A percentile compares a stretch with the other conserved stretches of the same genome.
Evolutionary conservation across 2,329 filamentous ascomycete genomes (phyloP).

Genomic region (Akanthomyces dipterigenus): DNA sequence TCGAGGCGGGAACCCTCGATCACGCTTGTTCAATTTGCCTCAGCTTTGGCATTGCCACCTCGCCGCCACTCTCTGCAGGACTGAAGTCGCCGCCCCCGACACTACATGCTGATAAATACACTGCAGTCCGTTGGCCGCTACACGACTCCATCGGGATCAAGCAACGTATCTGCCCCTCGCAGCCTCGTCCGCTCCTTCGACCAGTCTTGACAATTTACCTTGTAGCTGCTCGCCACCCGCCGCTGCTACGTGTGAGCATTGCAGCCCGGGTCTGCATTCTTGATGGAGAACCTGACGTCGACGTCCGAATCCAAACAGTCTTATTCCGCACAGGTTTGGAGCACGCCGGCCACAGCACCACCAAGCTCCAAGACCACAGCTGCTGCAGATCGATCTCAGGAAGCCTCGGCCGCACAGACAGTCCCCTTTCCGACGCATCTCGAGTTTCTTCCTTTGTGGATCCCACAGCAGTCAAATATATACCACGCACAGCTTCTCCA

Average conservation of each 20-base stretch:
- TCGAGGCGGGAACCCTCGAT: slow-evolving; percentile 5
- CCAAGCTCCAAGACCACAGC: slow-evolving; percentile 19
- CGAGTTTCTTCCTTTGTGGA: slow-evolving; percentile 50
- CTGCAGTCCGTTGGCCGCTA: not conserved
- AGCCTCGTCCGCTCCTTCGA: not conserved
- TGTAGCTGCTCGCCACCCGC: slow-evolving; percentile 5
- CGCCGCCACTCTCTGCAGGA: not conserved
- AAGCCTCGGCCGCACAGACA: slow-evolving; percentile 25
- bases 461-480: slow-evolving; percentile 51
- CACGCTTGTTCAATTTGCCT: not conserved
- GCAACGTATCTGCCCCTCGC: slow-evolving; percentile 4
- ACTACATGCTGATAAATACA: slow-evolving; percentile 3
- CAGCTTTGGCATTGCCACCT: slow-evolving; percentile 1
- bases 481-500: slow-evolving; percentile 58
- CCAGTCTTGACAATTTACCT: not conserved
- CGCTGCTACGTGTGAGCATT: not conserved
- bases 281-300: slow-evolving; percentile 34
- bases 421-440: slow-evolving; percentile 35
- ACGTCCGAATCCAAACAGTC: slow-evolving; percentile 32
- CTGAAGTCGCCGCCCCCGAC: not conserved
- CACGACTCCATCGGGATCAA: not conserved
- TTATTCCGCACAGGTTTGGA: slow-evolving; percentile 22
- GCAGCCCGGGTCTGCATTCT: slow-evolving; percentile 13
- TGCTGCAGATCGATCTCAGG: slow-evolving; percentile 26
- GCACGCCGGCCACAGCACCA: not conserved